Evolutionary conservation across 2,329 filamentous ascomycete species (phyloP), one percentile per base, ranked within the genome.

Genomic region (Shiraia sp.): DNA sequence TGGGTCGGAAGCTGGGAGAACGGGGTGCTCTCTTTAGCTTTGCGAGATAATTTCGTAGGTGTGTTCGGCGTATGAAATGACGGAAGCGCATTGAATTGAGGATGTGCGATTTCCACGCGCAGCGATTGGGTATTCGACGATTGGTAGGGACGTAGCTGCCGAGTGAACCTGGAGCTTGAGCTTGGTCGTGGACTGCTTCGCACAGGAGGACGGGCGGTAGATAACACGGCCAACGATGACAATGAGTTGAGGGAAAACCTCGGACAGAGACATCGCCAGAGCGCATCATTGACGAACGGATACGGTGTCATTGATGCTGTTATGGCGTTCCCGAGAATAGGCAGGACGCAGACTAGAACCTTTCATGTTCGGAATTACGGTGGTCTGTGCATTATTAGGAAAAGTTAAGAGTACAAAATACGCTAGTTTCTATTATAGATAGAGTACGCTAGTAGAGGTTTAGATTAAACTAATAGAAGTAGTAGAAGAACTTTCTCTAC

Each of bases 251-350:
- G n/a, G n/a, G 52, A 42, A 25, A 57, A 61, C 13, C 55, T 47
- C 1, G 65, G 64, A 32, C 65, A 68, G 3, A 69, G 62, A 49
- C 61, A 68, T 25, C 55, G 52, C 65, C 65, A 68, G 14, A 68
- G 55, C 26, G 58, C 57, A 44, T 68, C 65, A 47, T 64, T 60
- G 15, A 66, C 51, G 23, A 67, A 57, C 14, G 65, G 58, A 15
- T 56, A 57, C 32, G 61, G 54, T 34, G 60, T 55, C 63, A 67
- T 67, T 53, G 54, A 40, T 22, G 38, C 34, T 29, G 29, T 40
- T 36, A n/a, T n/a, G n/a, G n/a, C n/a, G n/a, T n/a, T n/a, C n/a
- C n/a, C n/a, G n/a, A n/a, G n/a, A n/a, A n/a, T n/a, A n/a, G n/a
- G n/a, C n/a, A n/a, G n/a, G n/a, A n/a, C n/a, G n/a, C n/a, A n/a